A percentile compares a stretch with the other conserved stretches of the same genome.
These are phyloP conservation scores for Schizochytrium sp. DNA, from an alignment of 108 stramenopile species.

Conservation along the genomic window DNA sequence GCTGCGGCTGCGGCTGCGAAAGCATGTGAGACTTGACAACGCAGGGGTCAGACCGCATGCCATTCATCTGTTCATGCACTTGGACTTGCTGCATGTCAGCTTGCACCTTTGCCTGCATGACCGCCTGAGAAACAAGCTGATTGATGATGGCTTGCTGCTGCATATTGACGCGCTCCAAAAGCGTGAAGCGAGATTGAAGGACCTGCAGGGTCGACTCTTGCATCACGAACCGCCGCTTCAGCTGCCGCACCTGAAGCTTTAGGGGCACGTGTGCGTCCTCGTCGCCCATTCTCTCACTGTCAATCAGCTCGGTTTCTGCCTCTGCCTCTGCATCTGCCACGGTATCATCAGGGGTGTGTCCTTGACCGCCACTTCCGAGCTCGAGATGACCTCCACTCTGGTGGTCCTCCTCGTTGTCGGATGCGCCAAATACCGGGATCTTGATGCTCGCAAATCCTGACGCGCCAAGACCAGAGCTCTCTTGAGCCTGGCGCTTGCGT, in stretches of 20 bases:
- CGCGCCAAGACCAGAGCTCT: background rate
- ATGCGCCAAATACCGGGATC: background rate
- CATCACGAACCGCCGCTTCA: background rate
- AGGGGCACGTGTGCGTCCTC: background rate
- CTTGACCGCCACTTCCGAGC: background rate
- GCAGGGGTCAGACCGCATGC: background rate
- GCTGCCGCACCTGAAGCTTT: background rate
- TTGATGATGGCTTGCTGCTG: background rate
- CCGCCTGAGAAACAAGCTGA: background rate
- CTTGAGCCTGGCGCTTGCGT: background rate
- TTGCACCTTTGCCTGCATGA: background rate
- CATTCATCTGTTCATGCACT: background rate
- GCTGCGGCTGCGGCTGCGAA: background rate
- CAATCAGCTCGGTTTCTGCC: background rate
- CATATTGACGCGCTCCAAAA: background rate
- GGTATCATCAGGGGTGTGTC: background rate
- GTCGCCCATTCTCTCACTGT: background rate
- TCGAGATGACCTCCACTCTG: background rate
- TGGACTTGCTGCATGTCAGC: background rate
- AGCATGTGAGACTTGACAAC: background rate
- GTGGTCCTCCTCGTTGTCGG: background rate
- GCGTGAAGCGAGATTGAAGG: background rate
- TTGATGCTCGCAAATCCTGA: background rate
- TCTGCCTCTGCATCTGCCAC: background rate
- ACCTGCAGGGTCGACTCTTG: background rate